Evolutionary conservation across 768 basidiomycete species (phyloP), one percentile per base, ranked within the genome.

Genomic region (Phaeotremella fagi): DNA sequence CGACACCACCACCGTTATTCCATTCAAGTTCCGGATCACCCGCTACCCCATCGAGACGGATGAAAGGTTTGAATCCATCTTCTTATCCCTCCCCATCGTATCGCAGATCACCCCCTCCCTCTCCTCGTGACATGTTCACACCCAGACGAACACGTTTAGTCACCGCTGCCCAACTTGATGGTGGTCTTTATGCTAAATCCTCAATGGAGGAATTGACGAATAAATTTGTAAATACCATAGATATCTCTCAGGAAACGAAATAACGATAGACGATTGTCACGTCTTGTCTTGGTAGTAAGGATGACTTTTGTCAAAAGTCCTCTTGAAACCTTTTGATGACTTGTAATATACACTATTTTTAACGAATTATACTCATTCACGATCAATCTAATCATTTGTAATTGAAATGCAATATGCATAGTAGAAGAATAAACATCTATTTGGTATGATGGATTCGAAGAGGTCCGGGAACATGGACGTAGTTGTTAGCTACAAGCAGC

Each of bases 371-470:
- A n/a, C n/a, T n/a, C n/a, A n/a, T n/a, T n/a, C n/a, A n/a, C n/a
- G n/a, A n/a, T n/a, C n/a, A n/a, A n/a, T n/a, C n/a, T n/a, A n/a
- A n/a, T n/a, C n/a, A n/a, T n/a, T n/a, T n/a, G n/a, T n/a, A n/a
- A n/a, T n/a, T n/a, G n/a, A n/a, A n/a, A n/a, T 35, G 33, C 33
- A 35, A 35, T 35, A n/a, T 35, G 9, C n/a, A 35, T 35, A 35
- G n/a, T 35, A 35, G n/a, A 9, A 18, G 11, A 6, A 41, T 41
- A 41, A 12, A 22, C 38, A 41, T 41, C 38, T 41, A 97, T 80
- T 97, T 97, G 46, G 92, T 97, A 72, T 86, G 85, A 74, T 81
- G 77, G 64, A 92, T 86, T 55, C 91, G 82, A 51, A 97, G 79
- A 64, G 82, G 86, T 66, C 82, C 78, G 2, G 88, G 72, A 22